These are phyloP conservation scores for Vicia villosa DNA, from an alignment of 306 rosid species.

Conservation along the genomic window DNA sequence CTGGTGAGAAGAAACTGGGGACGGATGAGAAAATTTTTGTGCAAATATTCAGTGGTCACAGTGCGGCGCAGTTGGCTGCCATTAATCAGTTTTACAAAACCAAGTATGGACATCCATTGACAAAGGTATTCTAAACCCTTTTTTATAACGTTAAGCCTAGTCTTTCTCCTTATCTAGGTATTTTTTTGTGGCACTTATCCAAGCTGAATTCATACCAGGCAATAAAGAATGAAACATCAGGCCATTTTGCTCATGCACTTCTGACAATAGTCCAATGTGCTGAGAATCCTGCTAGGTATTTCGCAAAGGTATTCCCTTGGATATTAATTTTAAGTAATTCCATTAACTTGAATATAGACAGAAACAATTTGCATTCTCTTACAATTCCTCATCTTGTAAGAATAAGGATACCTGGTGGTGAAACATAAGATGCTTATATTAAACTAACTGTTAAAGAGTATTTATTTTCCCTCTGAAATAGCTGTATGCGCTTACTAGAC, in stretches of 20 bases:
- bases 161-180: neutral
- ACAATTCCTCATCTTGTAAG: constrained; percentile 1
- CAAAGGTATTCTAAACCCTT: constrained; percentile 53
- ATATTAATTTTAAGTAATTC: constrained; percentile 9
- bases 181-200: constrained; percentile 39
- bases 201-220: constrained; percentile 47
- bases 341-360: constrained; percentile 21
- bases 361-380: neutral
- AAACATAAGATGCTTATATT: constrained; percentile 10
- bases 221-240: constrained; percentile 70
- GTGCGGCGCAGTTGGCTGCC: constrained; percentile 74
- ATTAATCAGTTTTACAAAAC: constrained; percentile 48
- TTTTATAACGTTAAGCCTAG: no score
- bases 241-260: constrained; percentile 62
- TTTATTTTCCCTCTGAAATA: neutral
- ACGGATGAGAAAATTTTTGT: constrained; percentile 64
- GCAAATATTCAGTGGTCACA: constrained; percentile 58
- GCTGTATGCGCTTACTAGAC: neutral
- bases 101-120: constrained; percentile 55
- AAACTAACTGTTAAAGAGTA: neutral
- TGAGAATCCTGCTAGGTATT: constrained; percentile 65
- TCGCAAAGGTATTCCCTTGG: constrained; percentile 66
- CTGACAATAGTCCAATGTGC: constrained; percentile 62
- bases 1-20: constrained; percentile 57
- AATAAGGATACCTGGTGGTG: constrained; percentile 17